Evolutionary conservation across 2,329 filamentous ascomycete genomes (phyloP).

Genomic region (Diaporthe amygdali): DNA sequence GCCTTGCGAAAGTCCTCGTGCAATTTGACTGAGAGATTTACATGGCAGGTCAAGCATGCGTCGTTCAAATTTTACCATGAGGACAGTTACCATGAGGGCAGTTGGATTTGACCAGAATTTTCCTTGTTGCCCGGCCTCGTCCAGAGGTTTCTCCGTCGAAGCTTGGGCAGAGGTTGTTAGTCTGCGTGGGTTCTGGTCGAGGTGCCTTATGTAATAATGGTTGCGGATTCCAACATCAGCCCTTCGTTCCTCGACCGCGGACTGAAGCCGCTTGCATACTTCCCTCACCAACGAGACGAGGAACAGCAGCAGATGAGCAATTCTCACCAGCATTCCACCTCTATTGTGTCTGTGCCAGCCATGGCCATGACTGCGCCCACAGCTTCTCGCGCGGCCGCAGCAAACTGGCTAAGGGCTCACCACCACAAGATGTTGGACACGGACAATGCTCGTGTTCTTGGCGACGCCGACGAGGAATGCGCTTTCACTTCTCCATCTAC

Average conservation of each 20-base stretch:
- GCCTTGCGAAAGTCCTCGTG: background rate
- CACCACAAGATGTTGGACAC: background rate
- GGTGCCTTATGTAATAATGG: background rate
- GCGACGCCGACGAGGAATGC: background rate
- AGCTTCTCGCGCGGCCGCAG: background rate
- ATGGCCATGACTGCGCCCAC: background rate
- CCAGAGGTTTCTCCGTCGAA: background rate
- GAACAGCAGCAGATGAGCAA: background rate
- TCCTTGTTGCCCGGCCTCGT: background rate
- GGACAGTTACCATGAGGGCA: background rate
- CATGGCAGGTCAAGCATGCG: no score
- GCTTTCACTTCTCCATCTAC: background rate
- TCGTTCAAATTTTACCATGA: no score
- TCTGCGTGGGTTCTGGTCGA: no score
- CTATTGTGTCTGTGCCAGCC: background rate
- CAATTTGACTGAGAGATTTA: background rate
- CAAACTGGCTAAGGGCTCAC: background rate
- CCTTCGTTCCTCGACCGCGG: background rate
- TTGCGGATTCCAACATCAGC: background rate
- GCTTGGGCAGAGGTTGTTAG: background rate
- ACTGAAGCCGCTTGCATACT: background rate
- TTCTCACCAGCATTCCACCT: background rate
- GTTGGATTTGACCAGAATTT: no score
- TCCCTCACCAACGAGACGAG: background rate
- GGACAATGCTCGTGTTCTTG: background rate